These are phyloP conservation scores for Sicyos baderoa DNA, from an alignment of 306 rosid species.

Conservation along the genomic window DNA sequence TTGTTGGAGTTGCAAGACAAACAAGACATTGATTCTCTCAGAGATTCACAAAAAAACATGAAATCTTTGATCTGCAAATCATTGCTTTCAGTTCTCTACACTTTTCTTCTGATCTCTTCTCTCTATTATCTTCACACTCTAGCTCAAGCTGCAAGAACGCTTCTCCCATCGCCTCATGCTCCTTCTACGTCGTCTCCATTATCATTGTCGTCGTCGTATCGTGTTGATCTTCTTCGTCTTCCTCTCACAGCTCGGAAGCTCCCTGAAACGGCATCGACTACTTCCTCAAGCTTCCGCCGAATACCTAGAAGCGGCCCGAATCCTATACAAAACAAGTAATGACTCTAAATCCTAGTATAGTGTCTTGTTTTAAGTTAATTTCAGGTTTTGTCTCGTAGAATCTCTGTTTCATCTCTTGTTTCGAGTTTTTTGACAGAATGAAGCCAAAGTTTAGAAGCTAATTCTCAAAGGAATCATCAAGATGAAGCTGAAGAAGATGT, in stretches of 20 bases:
- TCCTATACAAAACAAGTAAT: slow-evolving; percentile 81
- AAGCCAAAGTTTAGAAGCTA: too few relatives aligned
- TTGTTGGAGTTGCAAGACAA: slow-evolving; percentile 27
- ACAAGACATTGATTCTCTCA: slow-evolving; percentile 32
- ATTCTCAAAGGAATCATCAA: too few relatives aligned
- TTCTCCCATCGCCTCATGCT: slow-evolving; percentile 12
- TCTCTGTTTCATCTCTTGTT: not conserved
- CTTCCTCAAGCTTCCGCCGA: slow-evolving; percentile 46
- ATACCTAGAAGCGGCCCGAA: slow-evolving; percentile 74
- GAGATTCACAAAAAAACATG: slow-evolving; percentile 49
- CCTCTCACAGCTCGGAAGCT: not conserved
- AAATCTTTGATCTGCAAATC: slow-evolving; percentile 32
- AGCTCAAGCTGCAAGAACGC: slow-evolving; percentile 24
- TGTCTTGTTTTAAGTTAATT: not conserved
- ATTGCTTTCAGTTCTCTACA: slow-evolving; percentile 33
- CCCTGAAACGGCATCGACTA: not conserved
- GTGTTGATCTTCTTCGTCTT: slow-evolving; percentile 7
- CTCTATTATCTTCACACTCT: slow-evolving; percentile 19
- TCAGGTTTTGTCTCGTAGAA: not conserved
- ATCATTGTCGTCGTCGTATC: not conserved
- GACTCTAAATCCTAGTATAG: not conserved
- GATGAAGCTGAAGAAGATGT: too few relatives aligned
- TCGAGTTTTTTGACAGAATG: not conserved
- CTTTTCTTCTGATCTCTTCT: slow-evolving; percentile 40
- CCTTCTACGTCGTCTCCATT: too few relatives aligned